These are phyloP conservation scores for Termitomyces titanicus DNA, from an alignment of 768 basidiomycete species.

Conservation along the genomic window DNA sequence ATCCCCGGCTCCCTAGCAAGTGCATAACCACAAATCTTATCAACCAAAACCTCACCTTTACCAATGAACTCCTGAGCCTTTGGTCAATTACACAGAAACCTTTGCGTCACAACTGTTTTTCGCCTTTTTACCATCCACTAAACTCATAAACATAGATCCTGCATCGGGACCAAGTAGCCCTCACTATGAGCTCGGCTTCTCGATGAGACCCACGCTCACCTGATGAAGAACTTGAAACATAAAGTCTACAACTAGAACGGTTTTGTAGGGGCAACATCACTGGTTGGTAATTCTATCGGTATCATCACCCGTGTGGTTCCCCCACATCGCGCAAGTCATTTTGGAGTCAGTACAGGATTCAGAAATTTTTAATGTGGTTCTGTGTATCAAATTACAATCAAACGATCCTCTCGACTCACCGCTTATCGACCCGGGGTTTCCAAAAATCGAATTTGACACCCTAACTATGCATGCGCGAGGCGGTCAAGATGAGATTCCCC, in stretches of 20 bases:
- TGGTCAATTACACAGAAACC: conserved; percentile 21
- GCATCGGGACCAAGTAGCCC: conserved; percentile 20
- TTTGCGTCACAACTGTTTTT: conserved; percentile 16
- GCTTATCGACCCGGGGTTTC: conserved; percentile 14
- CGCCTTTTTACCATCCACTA: conserved; percentile 11
- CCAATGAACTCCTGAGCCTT: conserved; percentile 5
- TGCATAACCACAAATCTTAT: conserved; percentile 16
- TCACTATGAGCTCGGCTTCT: conserved; percentile 21
- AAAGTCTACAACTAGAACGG: conserved; percentile 15
- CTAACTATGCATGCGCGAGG: conserved; percentile 15
- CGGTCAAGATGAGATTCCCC: conserved; percentile 12
- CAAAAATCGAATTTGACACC: conserved; percentile 12
- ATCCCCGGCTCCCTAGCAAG: conserved; percentile 16
- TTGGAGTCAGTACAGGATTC: not conserved
- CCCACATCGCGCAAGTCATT: conserved; percentile 15
- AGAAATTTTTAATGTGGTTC: conserved; percentile 4
- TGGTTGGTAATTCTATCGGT: conserved; percentile 12
- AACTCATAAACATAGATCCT: conserved; percentile 16
- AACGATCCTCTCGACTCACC: conserved; percentile 10
- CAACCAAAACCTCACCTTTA: conserved; percentile 17
- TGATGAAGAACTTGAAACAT: not conserved
- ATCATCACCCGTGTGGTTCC: conserved; percentile 14
- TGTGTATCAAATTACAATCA: conserved; percentile 9
- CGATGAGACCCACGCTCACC: not conserved
- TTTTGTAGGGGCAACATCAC: conserved; percentile 8